Base-by-base conservation (phyloP, 257 asterid genomes). In the Rehmannia glutinosa region DNA sequence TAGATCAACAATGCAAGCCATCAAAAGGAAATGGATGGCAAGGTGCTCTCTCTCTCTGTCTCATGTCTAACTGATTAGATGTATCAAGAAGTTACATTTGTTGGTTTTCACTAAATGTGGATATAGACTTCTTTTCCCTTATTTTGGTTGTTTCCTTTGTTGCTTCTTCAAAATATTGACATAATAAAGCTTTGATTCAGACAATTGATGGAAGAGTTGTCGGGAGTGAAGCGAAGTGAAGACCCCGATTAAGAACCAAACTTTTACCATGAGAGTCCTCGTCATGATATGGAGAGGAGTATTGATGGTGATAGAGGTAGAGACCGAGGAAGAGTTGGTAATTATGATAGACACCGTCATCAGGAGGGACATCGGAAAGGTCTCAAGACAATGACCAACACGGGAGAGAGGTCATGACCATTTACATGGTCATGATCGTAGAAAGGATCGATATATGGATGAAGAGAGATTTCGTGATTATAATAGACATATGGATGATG, bases 1-100 rank as follows among this genome's bases (percentile, higher is more conserved):
- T 67, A 84, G 90, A 69, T 87, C 98, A 64, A 92, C 96, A 17
- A 62, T 51, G 59, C 86, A 81, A 67, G 98, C 96, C 65, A 89
- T 91, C 49, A n/a, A n/a, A 66, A 75, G 70, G 95, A 85, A 61
- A 89, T 89, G 96, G 87, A 91, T 77, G 98, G 98, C 57, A 76
- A 77, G 95, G 96, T 87, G 76, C 64, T 36, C 52, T 39, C 65
- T 21, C 19, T 19, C 35, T 39, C 57, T 62, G 66, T 52, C 63
- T 47, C 51, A 8, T 43, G n/a, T 57, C 9, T 62, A 20, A 17
- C 62, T 57, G 47, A 46, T 54, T 56, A 17, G 8, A 19, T 0
- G 49, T 28, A 16, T 45, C 41, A n/a, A n/a, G 38, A 21, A 52
- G 11, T 62, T 32, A 11, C 2, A 32, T 28, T 21, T 43, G 9